Base-by-base conservation (phyloP, 495 filamentous ascomycete species). In the Cryomyces minteri region DNA sequence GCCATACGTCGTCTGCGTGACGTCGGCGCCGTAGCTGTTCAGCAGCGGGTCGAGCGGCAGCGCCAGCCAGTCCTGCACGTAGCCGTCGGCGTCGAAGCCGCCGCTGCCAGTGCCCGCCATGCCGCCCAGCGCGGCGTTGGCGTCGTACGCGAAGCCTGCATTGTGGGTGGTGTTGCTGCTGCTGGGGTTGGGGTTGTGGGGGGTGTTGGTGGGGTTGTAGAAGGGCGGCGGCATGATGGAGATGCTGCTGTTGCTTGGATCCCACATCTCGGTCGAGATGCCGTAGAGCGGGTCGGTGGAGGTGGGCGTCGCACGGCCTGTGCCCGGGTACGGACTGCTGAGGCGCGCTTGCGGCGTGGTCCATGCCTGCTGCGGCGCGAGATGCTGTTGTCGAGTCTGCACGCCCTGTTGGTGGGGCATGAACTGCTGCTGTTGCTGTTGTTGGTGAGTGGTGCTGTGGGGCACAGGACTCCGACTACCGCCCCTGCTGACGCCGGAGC, bases 221-320 rank as follows among this genome's bases (percentile, higher is more conserved):
- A 12, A 46, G 5, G 65, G 64, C 7, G 67, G 67, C 11, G 67
- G 67, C 63, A 70, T 68, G 50, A 70, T 59, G 37, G 58, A 59
- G 44, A 63, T 63, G 45, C 55, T 57, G 37, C 53, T 60, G 42
- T 64, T 61, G 25, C 51, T 55, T n/a, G 52, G 48, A 45, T 67
- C 64, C 42, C 63, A 62, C n/a, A 58, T 48, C 34, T 65, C 58
- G 28, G 46, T 54, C 4, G 58, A 54, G 50, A 67, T 65, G 43
- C 64, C 63, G 30, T 54, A 52, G 9, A 65, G 58, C 2, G 60
- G 45, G 18, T 25, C 18, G 29, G 54, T 53, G 9, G 34, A 9
- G 39, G 53, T 53, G 9, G 55, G 59, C 29, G 54, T 54, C 2
- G 42, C 42, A 8, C 51, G 51, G n/a, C 51, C 53, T 30, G 36